Evolutionary conservation across 23 red algal species (phyloP), one percentile per base, ranked within the genome.

Genomic region (Cyanidium caldarium): DNA sequence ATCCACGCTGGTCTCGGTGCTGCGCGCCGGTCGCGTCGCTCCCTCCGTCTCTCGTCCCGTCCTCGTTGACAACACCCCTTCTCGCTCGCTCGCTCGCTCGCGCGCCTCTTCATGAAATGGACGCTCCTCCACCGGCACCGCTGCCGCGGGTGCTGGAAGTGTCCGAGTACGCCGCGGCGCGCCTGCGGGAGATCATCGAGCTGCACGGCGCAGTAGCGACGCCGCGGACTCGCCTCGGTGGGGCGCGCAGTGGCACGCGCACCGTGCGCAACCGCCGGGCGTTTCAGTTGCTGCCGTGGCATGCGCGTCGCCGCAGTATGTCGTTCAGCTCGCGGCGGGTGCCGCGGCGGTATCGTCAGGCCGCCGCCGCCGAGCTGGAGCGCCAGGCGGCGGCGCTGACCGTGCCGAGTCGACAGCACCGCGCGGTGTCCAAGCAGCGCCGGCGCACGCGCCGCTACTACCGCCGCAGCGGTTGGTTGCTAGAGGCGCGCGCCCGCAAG

Each of bases 301-400:
- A 94, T 65, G 42, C 40, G 19, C 72, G 89, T 20, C 75, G 89
- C 37, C 79, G 89, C 30, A 94, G 82, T 40, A 94, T 94, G 89
- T 87, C 83, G 20, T 82, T 86, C 41, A 79, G 74, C 12, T 68
- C 79, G 14, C 44, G 67, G 10, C 79, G 89, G 19, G 74, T 84
- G 69, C 89, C 89, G 44, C 61, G 42, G 33, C 70, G 72, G 46
- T 73, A 78, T 17, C 79, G 76, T 7, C 30, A 39, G 15, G 65
- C 51, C 5, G 82, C 82, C 41, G 66, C 42, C 1, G 39, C 40
- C 16, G 77, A 94, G 51, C 68, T 86, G 29, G 28, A 28, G 3
- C 75, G 68, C 38, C 77, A 65, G 56, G 38, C 65, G 28, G 34
- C 51, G 26, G 51, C 51, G 5, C 41, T 2, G 42, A n/a, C 2